phyloP scores from a whole-genome alignment of 1,139 yeast species.

The Saccharomycopsis crataegensis region DNA sequence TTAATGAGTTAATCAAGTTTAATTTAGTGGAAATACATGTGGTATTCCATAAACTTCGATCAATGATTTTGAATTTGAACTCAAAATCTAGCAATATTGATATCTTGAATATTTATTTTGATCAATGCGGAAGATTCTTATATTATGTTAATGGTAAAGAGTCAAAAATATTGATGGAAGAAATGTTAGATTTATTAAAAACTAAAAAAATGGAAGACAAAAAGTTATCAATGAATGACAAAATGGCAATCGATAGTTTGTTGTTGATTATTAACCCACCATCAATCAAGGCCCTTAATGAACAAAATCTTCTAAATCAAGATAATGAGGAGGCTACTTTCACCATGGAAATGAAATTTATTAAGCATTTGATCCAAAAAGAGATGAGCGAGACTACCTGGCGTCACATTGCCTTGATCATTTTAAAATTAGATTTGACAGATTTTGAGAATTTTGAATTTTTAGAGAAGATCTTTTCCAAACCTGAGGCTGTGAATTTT shows the following conservation, averaged over 20 bases:
- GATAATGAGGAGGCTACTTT: slow-evolving; percentile 18
- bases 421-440: slow-evolving; percentile 43
- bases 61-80: slow-evolving; percentile 46
- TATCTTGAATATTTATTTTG: slow-evolving; percentile 58
- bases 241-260: slow-evolving; percentile 54
- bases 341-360: slow-evolving; percentile 36
- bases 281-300: slow-evolving; percentile 28
- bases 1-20: slow-evolving; percentile 73
- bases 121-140: slow-evolving; percentile 65
- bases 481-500: slow-evolving; percentile 56
- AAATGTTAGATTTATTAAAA: slow-evolving; percentile 49
- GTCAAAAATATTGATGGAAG: slow-evolving; percentile 51
- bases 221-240: slow-evolving; percentile 46
- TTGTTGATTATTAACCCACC: slow-evolving; percentile 60
- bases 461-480: slow-evolving; percentile 46
- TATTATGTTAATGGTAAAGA: slow-evolving; percentile 45
- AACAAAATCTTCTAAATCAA: slow-evolving; percentile 26
- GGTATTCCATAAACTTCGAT: slow-evolving; percentile 63
- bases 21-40: slow-evolving; percentile 64
- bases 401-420: slow-evolving; percentile 32
- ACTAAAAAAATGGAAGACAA: slow-evolving; percentile 44
- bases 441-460: slow-evolving; percentile 36
- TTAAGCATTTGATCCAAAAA: slow-evolving; percentile 41
- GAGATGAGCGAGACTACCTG: slow-evolving; percentile 41
- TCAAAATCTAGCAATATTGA: slow-evolving; percentile 53